phyloP scores from a whole-genome alignment of 441 rosid species.

The Aquilaria agallochum region DNA sequence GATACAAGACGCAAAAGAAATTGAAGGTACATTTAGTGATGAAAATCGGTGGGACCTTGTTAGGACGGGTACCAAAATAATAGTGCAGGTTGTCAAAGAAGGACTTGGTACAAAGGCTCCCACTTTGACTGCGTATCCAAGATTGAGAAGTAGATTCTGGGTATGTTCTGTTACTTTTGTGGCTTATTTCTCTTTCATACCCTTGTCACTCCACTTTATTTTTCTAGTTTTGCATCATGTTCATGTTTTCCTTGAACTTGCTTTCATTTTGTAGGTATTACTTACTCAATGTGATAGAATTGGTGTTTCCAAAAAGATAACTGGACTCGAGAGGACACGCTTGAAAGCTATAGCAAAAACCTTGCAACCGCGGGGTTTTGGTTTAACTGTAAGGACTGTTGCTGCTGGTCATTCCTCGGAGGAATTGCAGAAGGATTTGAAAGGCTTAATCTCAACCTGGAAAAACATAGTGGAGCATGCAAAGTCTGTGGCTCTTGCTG shows the following conservation, averaged over 20 bases:
- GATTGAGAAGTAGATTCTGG: slow-evolving; percentile 93
- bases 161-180: slow-evolving; percentile 33
- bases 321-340: slow-evolving; percentile 83
- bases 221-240: slow-evolving; percentile 1
- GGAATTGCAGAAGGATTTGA: slow-evolving; percentile 87
- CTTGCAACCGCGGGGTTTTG: slow-evolving; percentile 88
- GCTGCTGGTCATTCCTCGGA: slow-evolving; percentile 87
- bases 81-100: slow-evolving; percentile 98
- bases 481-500: slow-evolving; percentile 91
- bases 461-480: slow-evolving; percentile 82
- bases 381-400: slow-evolving; percentile 88
- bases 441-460: slow-evolving; percentile 87
- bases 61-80: slow-evolving; percentile 82
- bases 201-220: neutral
- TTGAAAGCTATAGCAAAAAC: slow-evolving; percentile 87
- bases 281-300: slow-evolving; percentile 52
- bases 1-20: slow-evolving; percentile 28
- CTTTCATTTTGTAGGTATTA: slow-evolving; percentile 53
- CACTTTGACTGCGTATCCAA: slow-evolving; percentile 86
- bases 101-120: slow-evolving; percentile 97
- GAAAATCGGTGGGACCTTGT: slow-evolving; percentile 74
- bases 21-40: slow-evolving; percentile 19
- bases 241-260: slow-evolving; percentile 18
- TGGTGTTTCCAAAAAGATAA: slow-evolving; percentile 81
- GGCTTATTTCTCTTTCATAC: slow-evolving; percentile 2